Conservation (phyloP, 2,329 filamentous ascomycete species). For the Aspergillus piperis region DNA sequence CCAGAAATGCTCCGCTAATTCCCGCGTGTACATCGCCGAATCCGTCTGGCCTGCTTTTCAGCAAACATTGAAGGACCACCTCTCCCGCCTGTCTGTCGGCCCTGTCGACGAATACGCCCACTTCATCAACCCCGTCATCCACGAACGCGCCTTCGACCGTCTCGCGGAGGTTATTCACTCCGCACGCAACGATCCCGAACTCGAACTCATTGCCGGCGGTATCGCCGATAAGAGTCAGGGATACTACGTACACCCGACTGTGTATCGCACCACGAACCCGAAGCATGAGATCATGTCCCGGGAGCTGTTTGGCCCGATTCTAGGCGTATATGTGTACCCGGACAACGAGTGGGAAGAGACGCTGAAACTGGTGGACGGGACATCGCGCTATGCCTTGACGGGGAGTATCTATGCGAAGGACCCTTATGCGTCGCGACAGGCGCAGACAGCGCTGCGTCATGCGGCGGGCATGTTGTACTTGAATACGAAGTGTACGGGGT, state of each 20-base stretch:
- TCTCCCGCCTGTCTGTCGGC: slow-evolving; percentile 64
- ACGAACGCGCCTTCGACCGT: slow-evolving; percentile 77
- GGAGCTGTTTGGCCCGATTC: slow-evolving; percentile 79
- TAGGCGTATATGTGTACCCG: slow-evolving; percentile 75
- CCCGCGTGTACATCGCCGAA: slow-evolving; percentile 73
- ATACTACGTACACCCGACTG: slow-evolving; percentile 79
- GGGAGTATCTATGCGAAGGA: slow-evolving; percentile 46
- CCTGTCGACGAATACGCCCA: slow-evolving; percentile 69
- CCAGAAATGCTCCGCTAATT: slow-evolving; percentile 87
- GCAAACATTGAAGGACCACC: slow-evolving; percentile 63
- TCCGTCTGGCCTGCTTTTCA: slow-evolving; percentile 73
- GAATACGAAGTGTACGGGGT: slow-evolving; percentile 61
- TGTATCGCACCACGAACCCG: slow-evolving; percentile 73
- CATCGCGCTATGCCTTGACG: slow-evolving; percentile 43
- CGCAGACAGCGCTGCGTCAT: slow-evolving; percentile 55
- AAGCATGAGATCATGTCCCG: slow-evolving; percentile 71
- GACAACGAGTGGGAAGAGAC: slow-evolving; percentile 60
- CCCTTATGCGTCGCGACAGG: slow-evolving; percentile 50
- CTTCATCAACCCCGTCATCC: slow-evolving; percentile 81
- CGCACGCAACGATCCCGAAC: slow-evolving; percentile 69
- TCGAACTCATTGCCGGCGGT: slow-evolving; percentile 75
- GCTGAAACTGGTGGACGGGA: slow-evolving; percentile 49
- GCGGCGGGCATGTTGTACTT: slow-evolving; percentile 61
- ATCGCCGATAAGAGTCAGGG: slow-evolving; percentile 68
- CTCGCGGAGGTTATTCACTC: slow-evolving; percentile 72